Evolutionary conservation across 2,329 filamentous ascomycete genomes (phyloP), one percentile per base, ranked within the genome.

Genomic region (Colletotrichum siamense): DNA sequence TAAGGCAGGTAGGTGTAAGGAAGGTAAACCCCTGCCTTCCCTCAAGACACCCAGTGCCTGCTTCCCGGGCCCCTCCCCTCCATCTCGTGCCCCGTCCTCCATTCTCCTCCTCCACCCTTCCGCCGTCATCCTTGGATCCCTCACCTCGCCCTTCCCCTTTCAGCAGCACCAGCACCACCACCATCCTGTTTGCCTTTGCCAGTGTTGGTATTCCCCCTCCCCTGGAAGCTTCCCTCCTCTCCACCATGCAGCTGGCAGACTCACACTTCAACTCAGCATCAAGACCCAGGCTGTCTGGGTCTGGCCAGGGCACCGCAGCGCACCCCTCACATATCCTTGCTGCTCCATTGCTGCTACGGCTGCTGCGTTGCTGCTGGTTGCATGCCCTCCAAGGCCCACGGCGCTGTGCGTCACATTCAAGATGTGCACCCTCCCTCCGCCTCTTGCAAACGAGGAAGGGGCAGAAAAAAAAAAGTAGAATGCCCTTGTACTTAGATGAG

Each of bases 391-490:
- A 52, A 3, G 18, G 15, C 8, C 44, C 16, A 59, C 52, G 57
- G 66, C 36, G 26, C 61, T 71, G 68, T 75, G 72, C 72, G 73
- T 75, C 69, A 72, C 73, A 49, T 59, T 61, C 62, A 36, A 67
- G 69, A 66, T 75, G 70, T 75, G 62, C 62, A 67, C 28, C 55
- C 70, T 63, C 30, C 62, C 39, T 59, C 22, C 39, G n/a, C 30
- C 34, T 62, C 59, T n/a, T 62, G n/a, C 59, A 62, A 30, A 30
- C 28, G 36, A 24, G 44, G 44, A 22, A 52, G n/a, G 44, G 44
- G 44, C 44, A 52, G 44, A 22, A 52, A 52, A 22, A 49, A 49
- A 52, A 52, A 52, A 4, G 44, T 24, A 52, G 44, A 52, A 52
- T 52, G n/a, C 44, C 44, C 44, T 22, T 52, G 57, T 74, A 71